phyloP scores from a whole-genome alignment of 2,329 filamentous ascomycete species.

The Stagonosporopsis chrysanthemi region DNA sequence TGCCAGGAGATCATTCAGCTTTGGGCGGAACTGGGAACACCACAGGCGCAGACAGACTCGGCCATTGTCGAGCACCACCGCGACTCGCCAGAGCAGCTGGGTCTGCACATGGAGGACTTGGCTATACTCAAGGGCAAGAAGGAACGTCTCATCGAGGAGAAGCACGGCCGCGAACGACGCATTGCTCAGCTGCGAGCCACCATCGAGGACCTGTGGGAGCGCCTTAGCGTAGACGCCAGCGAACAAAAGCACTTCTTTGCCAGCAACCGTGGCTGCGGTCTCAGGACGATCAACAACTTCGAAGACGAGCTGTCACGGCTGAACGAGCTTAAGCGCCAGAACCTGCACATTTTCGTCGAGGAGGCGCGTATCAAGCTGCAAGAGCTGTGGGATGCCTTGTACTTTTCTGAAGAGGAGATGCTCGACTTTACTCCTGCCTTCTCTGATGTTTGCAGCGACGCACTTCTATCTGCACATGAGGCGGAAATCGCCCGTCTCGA shows the following conservation, averaged over 20 bases:
- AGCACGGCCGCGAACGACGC: conserved; percentile 79
- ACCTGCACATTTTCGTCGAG: conserved; percentile 94
- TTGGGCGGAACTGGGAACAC: conserved; percentile 94
- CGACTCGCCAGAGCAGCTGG: conserved; percentile 91
- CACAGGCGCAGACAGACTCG: conserved; percentile 89
- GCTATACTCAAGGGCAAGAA: conserved; percentile 73
- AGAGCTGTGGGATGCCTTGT: conserved; percentile 92
- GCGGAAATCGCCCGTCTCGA: conserved; percentile 86
- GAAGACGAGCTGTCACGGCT: conserved; percentile 87
- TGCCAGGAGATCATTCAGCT: conserved; percentile 89
- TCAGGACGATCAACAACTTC: conserved; percentile 93
- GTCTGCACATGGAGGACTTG: conserved; percentile 87
- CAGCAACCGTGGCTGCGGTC: conserved; percentile 85
- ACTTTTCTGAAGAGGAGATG: conserved; percentile 98
- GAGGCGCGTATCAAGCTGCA: conserved; percentile 90
- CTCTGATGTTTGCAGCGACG: conserved; percentile 96
- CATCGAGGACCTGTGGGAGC: conserved; percentile 90
- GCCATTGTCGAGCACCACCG: conserved; percentile 88
- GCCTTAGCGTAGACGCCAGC: conserved; percentile 79
- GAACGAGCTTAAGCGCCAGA: conserved; percentile 93
- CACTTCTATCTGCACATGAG: conserved; percentile 92
- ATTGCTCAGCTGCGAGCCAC: conserved; percentile 76
- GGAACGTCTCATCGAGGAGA: conserved; percentile 87
- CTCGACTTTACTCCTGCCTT: conserved; percentile 97
- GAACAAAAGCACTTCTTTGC: conserved; percentile 88